Percentiles rank a stretch among this genome's conserved stretches.
Evolutionary conservation across 208 protist species (phyloP).

Genomic region (Trypanosoma scelopori): DNA sequence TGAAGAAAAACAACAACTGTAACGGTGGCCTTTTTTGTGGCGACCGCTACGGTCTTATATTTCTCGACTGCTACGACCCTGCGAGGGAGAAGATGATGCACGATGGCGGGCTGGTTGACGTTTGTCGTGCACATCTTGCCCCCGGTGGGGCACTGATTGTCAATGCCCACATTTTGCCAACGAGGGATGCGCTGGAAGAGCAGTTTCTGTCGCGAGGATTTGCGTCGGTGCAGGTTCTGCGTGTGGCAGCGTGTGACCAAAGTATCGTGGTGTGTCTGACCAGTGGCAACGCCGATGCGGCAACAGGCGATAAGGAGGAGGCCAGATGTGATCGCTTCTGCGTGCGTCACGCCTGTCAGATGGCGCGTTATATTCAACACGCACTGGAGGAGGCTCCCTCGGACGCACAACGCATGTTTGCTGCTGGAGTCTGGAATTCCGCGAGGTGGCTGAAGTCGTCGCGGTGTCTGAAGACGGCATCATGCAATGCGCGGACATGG

Average conservation of each 20-base stretch:
- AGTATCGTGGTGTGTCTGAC: conserved; percentile 54
- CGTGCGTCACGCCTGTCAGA: conserved; percentile 6
- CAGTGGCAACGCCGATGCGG: background rate
- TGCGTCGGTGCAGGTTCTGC: conserved; percentile 64
- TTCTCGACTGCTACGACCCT: conserved; percentile 86
- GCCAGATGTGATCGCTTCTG: conserved; percentile 7
- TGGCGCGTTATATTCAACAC: conserved; percentile 6
- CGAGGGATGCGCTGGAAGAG: conserved; percentile 23
- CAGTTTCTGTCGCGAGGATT: conserved; percentile 52
- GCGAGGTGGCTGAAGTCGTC: conserved; percentile 33
- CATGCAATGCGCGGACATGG: conserved; percentile 33
- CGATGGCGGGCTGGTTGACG: conserved; percentile 46
- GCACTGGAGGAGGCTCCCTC: background rate
- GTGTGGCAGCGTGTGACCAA: conserved; percentile 60
- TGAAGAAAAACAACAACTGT: background rate
- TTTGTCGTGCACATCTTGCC: conserved; percentile 47
- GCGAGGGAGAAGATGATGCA: conserved; percentile 72
- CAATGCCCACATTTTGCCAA: conserved; percentile 74
- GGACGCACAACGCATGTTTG: background rate
- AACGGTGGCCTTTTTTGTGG: background rate
- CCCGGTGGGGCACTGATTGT: conserved; percentile 65
- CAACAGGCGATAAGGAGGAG: background rate
- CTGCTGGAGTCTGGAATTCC: conserved; percentile 22
- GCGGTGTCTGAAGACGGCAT: conserved; percentile 9
- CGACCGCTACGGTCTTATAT: conserved; percentile 63